A percentile compares a stretch with the other conserved stretches of the same genome.
Evolutionary conservation across 805 yeast genomes (phyloP).

Genomic region (Zygotorulaspora sp.): DNA sequence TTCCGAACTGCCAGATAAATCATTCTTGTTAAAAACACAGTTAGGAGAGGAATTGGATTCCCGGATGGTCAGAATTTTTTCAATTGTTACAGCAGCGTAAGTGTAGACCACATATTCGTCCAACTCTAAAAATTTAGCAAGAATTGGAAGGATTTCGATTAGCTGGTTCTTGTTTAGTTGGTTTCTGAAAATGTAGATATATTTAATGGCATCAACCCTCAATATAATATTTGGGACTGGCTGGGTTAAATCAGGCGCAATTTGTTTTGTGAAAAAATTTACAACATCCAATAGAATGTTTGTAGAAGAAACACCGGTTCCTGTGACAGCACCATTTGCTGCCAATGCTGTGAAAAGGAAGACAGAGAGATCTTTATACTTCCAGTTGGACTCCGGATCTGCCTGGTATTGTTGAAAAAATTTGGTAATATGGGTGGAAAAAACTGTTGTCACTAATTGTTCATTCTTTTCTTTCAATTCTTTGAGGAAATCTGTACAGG

Average conservation of each 20-base stretch:
- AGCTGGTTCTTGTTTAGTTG: constrained; percentile 86
- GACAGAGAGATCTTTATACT: constrained; percentile 78
- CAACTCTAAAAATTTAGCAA: constrained; percentile 64
- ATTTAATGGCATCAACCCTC: constrained; percentile 89
- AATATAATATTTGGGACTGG: constrained; percentile 65
- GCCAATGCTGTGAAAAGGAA: constrained; percentile 86
- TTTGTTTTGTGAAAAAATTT: constrained; percentile 71
- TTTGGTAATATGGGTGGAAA: constrained; percentile 64
- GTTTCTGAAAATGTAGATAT: constrained; percentile 82
- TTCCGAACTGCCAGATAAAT: constrained; percentile 59
- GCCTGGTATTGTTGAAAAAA: constrained; percentile 52
- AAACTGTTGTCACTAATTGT: constrained; percentile 64
- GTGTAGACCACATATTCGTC: constrained; percentile 81
- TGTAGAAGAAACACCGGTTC: constrained; percentile 81
- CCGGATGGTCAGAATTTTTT: constrained; percentile 76
- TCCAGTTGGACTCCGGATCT: constrained; percentile 60
- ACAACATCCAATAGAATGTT: constrained; percentile 83
- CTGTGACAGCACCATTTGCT: constrained; percentile 83
- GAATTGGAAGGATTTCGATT: constrained; percentile 69
- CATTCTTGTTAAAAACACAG: constrained; percentile 66
- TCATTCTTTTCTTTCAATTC: constrained; percentile 80
- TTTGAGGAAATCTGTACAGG: constrained; percentile 87
- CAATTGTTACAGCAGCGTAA: constrained; percentile 89
- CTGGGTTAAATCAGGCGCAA: constrained; percentile 75
- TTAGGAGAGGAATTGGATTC: constrained; percentile 45